A percentile compares a stretch with the other conserved stretches of the same genome.
phyloP scores from a whole-genome alignment of 2,329 filamentous ascomycete species.

The Endothia cerciana region DNA sequence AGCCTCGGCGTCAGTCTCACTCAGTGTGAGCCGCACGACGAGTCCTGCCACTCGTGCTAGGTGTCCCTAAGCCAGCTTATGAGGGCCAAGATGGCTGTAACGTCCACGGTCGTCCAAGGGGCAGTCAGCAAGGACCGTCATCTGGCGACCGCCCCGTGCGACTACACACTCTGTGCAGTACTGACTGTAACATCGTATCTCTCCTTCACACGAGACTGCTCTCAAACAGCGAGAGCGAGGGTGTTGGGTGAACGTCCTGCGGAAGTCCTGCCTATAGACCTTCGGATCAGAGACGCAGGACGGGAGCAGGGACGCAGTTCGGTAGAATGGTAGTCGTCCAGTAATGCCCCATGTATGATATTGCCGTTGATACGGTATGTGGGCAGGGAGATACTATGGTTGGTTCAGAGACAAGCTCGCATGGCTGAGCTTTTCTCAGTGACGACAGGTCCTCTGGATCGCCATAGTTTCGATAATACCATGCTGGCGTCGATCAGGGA shows the following conservation, averaged over 20 bases:
- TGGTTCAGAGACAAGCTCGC: not conserved
- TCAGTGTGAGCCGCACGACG: not conserved
- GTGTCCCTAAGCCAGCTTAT: no score
- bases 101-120: no score
- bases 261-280: no score
- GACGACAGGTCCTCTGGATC: not conserved
- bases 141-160: not conserved
- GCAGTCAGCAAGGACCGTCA: not conserved
- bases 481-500: conserved; percentile 9
- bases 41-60: not conserved
- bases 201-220: not conserved
- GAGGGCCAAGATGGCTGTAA: no score
- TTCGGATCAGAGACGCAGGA: no score
- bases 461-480: not conserved
- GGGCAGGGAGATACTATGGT: not conserved
- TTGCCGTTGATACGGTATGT: not conserved
- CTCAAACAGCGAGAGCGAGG: not conserved
- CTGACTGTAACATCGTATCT: not conserved
- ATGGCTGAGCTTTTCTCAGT: not conserved
- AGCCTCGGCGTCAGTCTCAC: not conserved
- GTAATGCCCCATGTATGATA: not conserved
- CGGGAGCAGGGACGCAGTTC: no score
- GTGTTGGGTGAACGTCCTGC: not conserved
- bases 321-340: not conserved
- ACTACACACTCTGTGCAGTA: not conserved